Evolutionary conservation across 371 early-diverging fungal genomes (phyloP).

Genomic region (Circinella minor): DNA sequence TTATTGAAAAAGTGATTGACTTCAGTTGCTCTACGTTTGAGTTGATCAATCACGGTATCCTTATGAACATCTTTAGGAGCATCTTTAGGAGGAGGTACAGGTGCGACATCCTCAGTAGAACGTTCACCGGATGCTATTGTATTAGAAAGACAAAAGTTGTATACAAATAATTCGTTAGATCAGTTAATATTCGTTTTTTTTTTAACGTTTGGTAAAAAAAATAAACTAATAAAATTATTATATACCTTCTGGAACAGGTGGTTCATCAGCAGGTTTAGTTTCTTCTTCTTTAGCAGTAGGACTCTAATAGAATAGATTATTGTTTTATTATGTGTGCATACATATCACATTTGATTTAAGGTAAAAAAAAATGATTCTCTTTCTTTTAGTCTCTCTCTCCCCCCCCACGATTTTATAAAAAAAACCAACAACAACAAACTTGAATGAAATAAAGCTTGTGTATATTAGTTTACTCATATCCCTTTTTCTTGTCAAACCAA

Average conservation of each 20-base stretch:
- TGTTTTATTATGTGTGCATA: neutral
- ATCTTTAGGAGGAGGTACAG: conserved; percentile 5
- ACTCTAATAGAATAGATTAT: neutral
- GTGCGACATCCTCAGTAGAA: neutral
- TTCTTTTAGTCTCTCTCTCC: too few relatives aligned
- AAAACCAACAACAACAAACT: too few relatives aligned
- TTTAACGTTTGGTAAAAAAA: neutral
- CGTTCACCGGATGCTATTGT: neutral
- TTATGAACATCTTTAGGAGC: neutral
- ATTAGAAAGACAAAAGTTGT: neutral
- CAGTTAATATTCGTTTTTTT: too few relatives aligned
- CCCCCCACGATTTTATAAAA: too few relatives aligned
- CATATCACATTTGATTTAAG: too few relatives aligned
- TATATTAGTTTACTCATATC: too few relatives aligned
- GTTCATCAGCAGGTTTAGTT: neutral
- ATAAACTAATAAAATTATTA: neutral
- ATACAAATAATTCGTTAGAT: neutral
- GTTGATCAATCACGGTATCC: conserved; percentile 6
- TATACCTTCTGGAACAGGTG: conserved; percentile 5
- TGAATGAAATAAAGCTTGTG: too few relatives aligned
- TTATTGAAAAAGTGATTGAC: conserved; percentile 1
- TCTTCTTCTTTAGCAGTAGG: conserved; percentile 4
- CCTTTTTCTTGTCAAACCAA: neutral
- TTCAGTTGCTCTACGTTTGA: neutral
- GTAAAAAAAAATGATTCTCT: too few relatives aligned